Evolutionary conservation across 345 rosid species (phyloP), one percentile per base, ranked within the genome.

Genomic region (Linum tenue): DNA sequence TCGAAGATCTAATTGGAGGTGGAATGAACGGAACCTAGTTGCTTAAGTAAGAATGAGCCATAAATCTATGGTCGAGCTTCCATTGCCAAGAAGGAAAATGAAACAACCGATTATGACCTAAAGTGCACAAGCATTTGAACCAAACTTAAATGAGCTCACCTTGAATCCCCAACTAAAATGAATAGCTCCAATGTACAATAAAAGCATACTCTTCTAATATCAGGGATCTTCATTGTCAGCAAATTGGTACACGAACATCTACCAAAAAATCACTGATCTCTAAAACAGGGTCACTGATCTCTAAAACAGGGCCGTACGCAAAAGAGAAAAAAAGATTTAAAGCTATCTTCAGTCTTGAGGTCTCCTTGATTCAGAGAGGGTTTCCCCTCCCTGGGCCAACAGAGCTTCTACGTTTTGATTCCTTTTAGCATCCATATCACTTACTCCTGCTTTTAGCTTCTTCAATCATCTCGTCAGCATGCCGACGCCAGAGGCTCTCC

Each of bases 401-500:
- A 37, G 80, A 71, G 67, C 79, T 77, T 81, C 82, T 79, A 59
- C 66, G 69, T 81, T 78, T 86, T 5, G 72, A 16, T 81, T 48
- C 53, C 14, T 48, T 6, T 3, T 83, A 31, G 84, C 86, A 40
- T 78, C 85, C 70, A 75, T 79, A 39, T 72, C 73, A 74, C 73
- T 75, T 11, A 59, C 59, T 31, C 73, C 74, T 11, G 77, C 68
- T 69, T 83, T 86, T 71, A 78, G 91, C 70, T 82, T 94, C 73
- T 85, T 69, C 69, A 22, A 70, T 55, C 40, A 85, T 68, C 39
- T 88, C 92, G 38, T 88, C 96, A 0, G 82, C 87, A 69, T 82
- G 76, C 55, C 96, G 78, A 1, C 83, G 90, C 99, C 97, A 94
- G 70, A 81, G 10, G 40, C 70, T 66, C 73, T 94, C 97, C 67